Base-by-base conservation (phyloP, 768 basidiomycete genomes). In the Pholiota microspora region DNA sequence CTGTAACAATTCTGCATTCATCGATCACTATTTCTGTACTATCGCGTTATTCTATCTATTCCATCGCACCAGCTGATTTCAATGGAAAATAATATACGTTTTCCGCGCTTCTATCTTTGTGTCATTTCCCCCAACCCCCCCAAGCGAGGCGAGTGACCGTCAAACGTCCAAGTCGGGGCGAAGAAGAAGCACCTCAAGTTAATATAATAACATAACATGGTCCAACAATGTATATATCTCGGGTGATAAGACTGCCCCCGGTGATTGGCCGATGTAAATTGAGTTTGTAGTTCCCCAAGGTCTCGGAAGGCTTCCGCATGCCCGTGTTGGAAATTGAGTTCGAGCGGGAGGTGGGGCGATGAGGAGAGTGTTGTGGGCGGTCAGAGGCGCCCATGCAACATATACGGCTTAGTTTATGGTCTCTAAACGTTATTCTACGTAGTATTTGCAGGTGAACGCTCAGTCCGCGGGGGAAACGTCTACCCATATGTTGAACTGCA, bases 21-120 rank as follows among this genome's bases (percentile, higher is more conserved):
- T 42, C 40, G 44, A 42, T 53, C 45, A 53, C 35, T 55, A 55
- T 40, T 49, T 49, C 25, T 55, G 54, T 55, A 55, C 13, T 35
- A 48, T 49, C 38, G 28, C 49, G 49, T 51, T 38, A 35, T 51
- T 38, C 49, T 51, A 51, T 40, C 42, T n/a, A n/a, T n/a, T n/a
- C n/a, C n/a, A n/a, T 31, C 29, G 51, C 29, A 51, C 44, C 51
- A 16, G 51, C 38, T 51, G 51, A 51, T 44, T 29, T 51, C 38
- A 51, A 51, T 51, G 51, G 51, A 51, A 40, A 51, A 51, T 38
- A 40, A 28, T 44, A 32, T 44, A 51, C 40, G 42, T 31, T 40
- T n/a, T 51, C 29, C 51, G 29, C n/a, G 51, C 51, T 51, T 51
- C 51, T 38, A 51, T 42, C 32, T 44, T 44, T 44, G 27, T 40